Conservation (phyloP, 2,329 filamentous ascomycete species). For the Monilinia laxa region DNA sequence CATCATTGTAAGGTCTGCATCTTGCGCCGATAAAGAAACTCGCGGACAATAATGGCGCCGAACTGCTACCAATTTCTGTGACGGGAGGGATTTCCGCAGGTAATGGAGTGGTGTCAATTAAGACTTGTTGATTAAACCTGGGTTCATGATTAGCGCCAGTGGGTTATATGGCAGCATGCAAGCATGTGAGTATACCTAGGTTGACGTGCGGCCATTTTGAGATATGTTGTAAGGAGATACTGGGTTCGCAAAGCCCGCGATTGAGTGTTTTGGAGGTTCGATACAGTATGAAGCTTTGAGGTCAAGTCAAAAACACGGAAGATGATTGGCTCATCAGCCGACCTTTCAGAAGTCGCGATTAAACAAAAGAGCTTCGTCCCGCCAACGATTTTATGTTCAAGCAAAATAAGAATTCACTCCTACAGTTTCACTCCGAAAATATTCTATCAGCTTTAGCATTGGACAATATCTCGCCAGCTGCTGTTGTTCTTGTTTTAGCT, state of each 20-base stretch:
- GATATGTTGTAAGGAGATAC: slow-evolving; percentile 24
- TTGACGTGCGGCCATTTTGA: slow-evolving; percentile 39
- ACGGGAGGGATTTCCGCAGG: slow-evolving; percentile 90
- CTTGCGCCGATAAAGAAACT: slow-evolving; percentile 96
- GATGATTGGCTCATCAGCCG: slow-evolving; percentile 35
- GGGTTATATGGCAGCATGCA: not conserved
- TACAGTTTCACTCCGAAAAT: slow-evolving; percentile 9
- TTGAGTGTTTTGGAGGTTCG: slow-evolving; percentile 37
- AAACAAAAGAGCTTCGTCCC: slow-evolving; percentile 27
- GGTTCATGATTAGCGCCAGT: slow-evolving; percentile 38
- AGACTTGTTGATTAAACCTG: slow-evolving; percentile 92
- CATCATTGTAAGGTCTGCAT: slow-evolving; percentile 95
- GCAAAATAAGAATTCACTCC: slow-evolving; percentile 15
- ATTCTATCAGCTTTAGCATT: not conserved
- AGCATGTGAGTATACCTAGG: slow-evolving; percentile 30
- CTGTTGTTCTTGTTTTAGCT: slow-evolving; percentile 3
- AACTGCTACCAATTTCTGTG: slow-evolving; percentile 88
- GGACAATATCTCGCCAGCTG: not conserved
- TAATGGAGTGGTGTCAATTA: slow-evolving; percentile 94
- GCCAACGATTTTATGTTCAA: slow-evolving; percentile 21
- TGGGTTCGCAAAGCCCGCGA: slow-evolving; percentile 39
- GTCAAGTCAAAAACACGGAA: slow-evolving; percentile 37
- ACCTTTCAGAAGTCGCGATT: slow-evolving; percentile 24
- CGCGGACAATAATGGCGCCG: slow-evolving; percentile 86
- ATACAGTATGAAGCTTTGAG: slow-evolving; percentile 33